phyloP scores from a whole-genome alignment of 805 yeast genomes.

The Pichia cabralensis region DNA sequence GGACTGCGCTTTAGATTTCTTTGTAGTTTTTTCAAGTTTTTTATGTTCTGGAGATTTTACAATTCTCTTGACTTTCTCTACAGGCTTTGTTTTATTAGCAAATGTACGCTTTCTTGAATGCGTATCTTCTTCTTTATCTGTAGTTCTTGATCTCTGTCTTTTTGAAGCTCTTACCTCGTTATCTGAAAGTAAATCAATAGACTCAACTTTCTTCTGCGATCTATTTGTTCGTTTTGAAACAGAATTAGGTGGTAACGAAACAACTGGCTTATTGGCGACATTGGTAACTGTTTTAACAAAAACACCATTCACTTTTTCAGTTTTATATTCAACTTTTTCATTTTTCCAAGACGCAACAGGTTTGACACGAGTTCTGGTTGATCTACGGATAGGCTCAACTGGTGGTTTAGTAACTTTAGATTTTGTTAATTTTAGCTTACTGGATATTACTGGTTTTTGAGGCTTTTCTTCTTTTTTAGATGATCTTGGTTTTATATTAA shows the following conservation, averaged over 20 bases:
- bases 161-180: not conserved
- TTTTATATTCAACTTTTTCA: conserved; percentile 57
- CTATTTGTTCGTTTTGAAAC: not conserved
- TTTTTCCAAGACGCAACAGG: conserved; percentile 83
- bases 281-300: conserved; percentile 49
- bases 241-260: not conserved
- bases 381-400: conserved; percentile 40
- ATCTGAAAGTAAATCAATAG: not conserved
- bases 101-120: no score
- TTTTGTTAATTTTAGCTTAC: not conserved
- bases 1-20: no score
- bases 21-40: no score
- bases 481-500: not conserved
- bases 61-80: no score
- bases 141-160: no score
- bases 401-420: conserved; percentile 1
- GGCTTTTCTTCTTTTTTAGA: not conserved
- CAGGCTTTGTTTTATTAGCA: no score
- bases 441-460: not conserved
- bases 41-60: no score
- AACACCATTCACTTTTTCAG: conserved; percentile 33
- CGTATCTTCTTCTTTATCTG: no score
- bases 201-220: not conserved
- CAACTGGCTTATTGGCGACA: conserved; percentile 43
- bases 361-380: conserved; percentile 53